Evolutionary conservation across 2,329 filamentous ascomycete genomes (phyloP), one percentile per base, ranked within the genome.

Genomic region (Sporothrix curviconia): DNA sequence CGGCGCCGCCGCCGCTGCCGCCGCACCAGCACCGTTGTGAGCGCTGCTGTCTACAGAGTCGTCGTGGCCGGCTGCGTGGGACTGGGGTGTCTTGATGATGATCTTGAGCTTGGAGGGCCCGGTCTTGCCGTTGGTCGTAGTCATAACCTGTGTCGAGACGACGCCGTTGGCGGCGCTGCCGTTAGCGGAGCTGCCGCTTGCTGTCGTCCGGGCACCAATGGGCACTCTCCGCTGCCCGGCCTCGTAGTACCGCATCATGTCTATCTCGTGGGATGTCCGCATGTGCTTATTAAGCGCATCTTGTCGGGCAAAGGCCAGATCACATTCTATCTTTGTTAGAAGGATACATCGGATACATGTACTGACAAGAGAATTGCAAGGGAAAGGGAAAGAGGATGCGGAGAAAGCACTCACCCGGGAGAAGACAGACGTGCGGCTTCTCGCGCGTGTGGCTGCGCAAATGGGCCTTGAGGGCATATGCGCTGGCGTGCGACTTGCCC

Each of bases 361-460:
- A 25, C n/a, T n/a, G n/a, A n/a, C 12, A 17, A 15, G 22, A 15
- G 15, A 15, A 7, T 24, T 32, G 22, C 47, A 5, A 12, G 42
- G 30, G 30, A 64, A 6, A n/a, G 42, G 32, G 32, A 64, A 6
- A n/a, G 22, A 11, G 28, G 17, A 14, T 9, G n/a, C 2, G 24
- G 4, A 14, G 15, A 24, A 2, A 3, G n/a, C 79, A 62, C 79
- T n/a, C n/a, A 95, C 92, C 92, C 58, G 94, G 94, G 40, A 99
- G 74, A 30, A 91, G 89, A 72, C 94, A 99, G 74, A 96, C 96
- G 70, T 97, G 97, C 0, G 94, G 94, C 75, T 99, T 99, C 78
- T 99, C 94, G 68, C 94, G 83, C 1, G 94, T 99, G 71, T 99
- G 94, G 69, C 92, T 96, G 65, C 94, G 81, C 92, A 99, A 96